Percentiles rank a stretch among this genome's conserved stretches.
phyloP scores from a whole-genome alignment of 2,329 filamentous ascomycete genomes.

The Plectosphaerella cucumerina region DNA sequence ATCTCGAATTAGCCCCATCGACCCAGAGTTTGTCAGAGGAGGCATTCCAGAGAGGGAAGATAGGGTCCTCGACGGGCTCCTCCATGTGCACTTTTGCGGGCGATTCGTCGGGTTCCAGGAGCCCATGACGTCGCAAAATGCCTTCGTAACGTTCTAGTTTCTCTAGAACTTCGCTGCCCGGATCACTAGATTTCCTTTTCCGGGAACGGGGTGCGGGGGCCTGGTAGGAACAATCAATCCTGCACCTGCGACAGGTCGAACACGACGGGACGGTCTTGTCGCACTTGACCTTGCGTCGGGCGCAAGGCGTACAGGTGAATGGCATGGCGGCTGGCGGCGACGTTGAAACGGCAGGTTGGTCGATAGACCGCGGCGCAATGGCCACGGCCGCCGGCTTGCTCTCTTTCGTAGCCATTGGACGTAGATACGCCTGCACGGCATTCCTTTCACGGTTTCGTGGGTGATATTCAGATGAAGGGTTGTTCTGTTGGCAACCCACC shows the following conservation, averaged over 20 bases:
- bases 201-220: constrained; percentile 30
- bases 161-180: constrained; percentile 24
- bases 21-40: constrained; percentile 16
- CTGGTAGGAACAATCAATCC: constrained; percentile 34
- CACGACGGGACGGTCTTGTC: constrained; percentile 18
- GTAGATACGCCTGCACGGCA: too few relatives aligned
- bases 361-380: too few relatives aligned
- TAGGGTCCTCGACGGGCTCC: constrained; percentile 1
- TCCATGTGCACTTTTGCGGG: background rate
- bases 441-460: too few relatives aligned
- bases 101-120: constrained; percentile 16
- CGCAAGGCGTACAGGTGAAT: constrained; percentile 22
- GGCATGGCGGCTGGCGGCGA: constrained; percentile 8
- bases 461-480: too few relatives aligned
- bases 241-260: constrained; percentile 18
- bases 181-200: constrained; percentile 30
- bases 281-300: constrained; percentile 23
- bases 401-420: too few relatives aligned
- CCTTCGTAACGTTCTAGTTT: constrained; percentile 33
- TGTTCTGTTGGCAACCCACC: too few relatives aligned
- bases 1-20: constrained; percentile 30
- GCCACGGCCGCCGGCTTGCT: too few relatives aligned
- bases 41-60: constrained; percentile 6
- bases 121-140: constrained; percentile 27
- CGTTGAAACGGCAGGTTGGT: too few relatives aligned